A percentile compares a stretch with the other conserved stretches of the same genome.
Conservation (phyloP, 108 stramenopile species). For the Mediolabrus comicus region DNA sequence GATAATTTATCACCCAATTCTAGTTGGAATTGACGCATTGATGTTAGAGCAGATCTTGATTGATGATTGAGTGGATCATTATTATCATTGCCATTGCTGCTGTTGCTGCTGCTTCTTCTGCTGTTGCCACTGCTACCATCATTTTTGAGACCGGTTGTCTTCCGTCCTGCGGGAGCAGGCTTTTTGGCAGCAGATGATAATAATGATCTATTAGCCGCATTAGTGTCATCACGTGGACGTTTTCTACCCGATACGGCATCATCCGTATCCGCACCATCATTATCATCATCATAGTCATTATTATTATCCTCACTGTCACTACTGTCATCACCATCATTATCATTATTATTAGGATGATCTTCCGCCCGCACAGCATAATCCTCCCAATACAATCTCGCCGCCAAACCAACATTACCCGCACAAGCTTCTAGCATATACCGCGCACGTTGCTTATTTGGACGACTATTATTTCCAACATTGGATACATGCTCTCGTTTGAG, state of each 20-base stretch:
- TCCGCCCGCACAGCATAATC: slow-evolving; percentile 52
- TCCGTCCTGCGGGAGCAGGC: neutral
- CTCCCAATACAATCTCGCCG: slow-evolving; percentile 77
- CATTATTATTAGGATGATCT: neutral
- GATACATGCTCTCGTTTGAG: slow-evolving; percentile 28
- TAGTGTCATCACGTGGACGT: neutral
- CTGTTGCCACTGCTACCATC: neutral
- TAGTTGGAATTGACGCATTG: slow-evolving; percentile 24
- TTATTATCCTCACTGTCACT: too few species aligned
- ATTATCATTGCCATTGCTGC: too few species aligned
- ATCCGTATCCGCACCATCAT: neutral
- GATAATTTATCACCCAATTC: too few species aligned
- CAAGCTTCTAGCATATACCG: slow-evolving; percentile 60
- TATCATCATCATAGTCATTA: neutral
- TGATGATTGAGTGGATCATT: neutral
- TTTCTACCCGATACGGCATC: neutral
- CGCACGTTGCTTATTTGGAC: slow-evolving; percentile 42
- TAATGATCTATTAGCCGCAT: too few species aligned
- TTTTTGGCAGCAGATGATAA: neutral
- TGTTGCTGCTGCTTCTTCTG: neutral
- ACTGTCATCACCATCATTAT: too few species aligned
- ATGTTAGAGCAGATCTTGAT: neutral
- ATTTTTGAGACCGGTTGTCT: neutral
- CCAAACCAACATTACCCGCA: slow-evolving; percentile 68
- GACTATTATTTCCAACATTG: slow-evolving; percentile 12